These are phyloP conservation scores for Aureobasidium sp. DNA, from an alignment of 2,329 filamentous ascomycete genomes.

Conservation along the genomic window DNA sequence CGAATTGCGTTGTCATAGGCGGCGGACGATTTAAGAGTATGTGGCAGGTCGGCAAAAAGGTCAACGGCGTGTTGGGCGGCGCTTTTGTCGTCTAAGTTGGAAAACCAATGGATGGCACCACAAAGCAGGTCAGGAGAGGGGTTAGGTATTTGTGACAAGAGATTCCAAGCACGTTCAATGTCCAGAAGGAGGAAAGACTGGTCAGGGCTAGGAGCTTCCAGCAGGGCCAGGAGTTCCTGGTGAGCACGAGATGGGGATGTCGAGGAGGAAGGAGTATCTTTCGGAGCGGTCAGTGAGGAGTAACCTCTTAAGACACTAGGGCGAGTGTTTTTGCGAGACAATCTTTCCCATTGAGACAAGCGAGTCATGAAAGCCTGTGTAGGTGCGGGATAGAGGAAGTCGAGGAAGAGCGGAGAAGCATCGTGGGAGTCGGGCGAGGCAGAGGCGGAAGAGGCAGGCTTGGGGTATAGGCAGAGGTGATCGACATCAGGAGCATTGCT, in stretches of 20 bases:
- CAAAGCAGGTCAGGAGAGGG: not conserved
- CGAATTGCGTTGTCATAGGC: conserved; percentile 41
- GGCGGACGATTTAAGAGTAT: conserved; percentile 18
- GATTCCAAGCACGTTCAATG: conserved; percentile 3
- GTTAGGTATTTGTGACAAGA: not conserved
- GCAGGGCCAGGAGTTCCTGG: conserved; percentile 1
- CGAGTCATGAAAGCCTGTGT: conserved; percentile 30
- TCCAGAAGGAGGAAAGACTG: not conserved
- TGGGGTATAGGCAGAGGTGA: conserved; percentile 23
- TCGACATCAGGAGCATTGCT: conserved; percentile 46
- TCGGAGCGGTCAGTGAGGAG: conserved; percentile 13
- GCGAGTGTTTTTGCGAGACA: not conserved
- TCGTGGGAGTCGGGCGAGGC: not conserved
- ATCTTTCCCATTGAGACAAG: conserved; percentile 11
- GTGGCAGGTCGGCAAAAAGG: not conserved
- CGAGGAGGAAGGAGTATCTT: not conserved
- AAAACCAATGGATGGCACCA: not conserved
- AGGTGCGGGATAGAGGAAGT: conserved; percentile 43
- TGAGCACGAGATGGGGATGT: not conserved
- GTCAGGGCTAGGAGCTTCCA: not conserved
- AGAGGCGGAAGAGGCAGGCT: conserved; percentile 17
- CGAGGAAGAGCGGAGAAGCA: conserved; percentile 30
- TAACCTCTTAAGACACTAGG: conserved; percentile 10
- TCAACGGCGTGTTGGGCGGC: not conserved
- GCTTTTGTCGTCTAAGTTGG: not conserved